Base-by-base conservation (phyloP, 306 rosid genomes). In the Mimosa bimucronata region DNA sequence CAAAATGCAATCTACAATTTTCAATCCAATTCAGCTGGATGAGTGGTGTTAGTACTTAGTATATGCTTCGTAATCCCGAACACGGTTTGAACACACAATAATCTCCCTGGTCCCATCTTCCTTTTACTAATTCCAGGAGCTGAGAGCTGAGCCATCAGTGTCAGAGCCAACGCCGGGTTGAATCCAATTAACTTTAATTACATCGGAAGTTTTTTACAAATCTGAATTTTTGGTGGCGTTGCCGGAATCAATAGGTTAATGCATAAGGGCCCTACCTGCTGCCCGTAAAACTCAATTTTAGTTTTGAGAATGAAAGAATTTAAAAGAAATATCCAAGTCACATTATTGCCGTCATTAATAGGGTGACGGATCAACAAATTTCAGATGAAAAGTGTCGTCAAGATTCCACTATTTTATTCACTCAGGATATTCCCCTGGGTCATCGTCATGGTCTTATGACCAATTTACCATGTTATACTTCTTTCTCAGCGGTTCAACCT, bases 311-410 rank as follows among this genome's bases (percentile, higher is more conserved):
- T 16, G 18, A 55, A 55, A 10, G 58, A 0, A 9, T 52, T 52
- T 11, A 19, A 55, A 9, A 55, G 13, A 55, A 66, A 77, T 37
- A 64, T 55, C 78, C 2, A 55, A 21, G 31, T 57, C 65, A 23
- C 9, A 23, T 23, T 52, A 19, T 18, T 19, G 26, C 60, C n/a
- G 23, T 19, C 11, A 9, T n/a, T n/a, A 23, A 52, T 52, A 71
- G 77, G 55, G 38, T 14, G 21, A 45, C 6, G 42, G 62, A 80
- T 83, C 74, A 61, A 83, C 31, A 6, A 0, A 6, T 15, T 83
- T 81, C 84, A 81, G 81, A 86, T 78, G 81, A 81, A 81, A 86
- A 83, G 83, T 29, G 60, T 41, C 46, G 45, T 71, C 70, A 3
- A 9, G 34, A 10, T 68, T 23, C 28, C 31, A 21, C 64, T 8